These are phyloP conservation scores for Erodium texanum DNA, from an alignment of 441 rosid genomes.

Conservation along the genomic window DNA sequence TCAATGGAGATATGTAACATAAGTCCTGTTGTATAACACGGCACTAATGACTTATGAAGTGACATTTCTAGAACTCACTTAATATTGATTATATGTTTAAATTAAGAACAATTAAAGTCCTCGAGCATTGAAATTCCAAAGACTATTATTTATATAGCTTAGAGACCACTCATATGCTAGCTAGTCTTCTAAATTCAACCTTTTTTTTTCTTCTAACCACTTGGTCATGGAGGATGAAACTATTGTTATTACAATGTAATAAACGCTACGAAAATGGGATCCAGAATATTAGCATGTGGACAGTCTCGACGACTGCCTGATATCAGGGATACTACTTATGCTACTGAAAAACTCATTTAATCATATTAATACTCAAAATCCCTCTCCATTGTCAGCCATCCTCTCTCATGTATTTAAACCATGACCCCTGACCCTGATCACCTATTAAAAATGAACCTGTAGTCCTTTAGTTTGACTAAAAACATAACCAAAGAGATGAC, in stretches of 20 bases:
- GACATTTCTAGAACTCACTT: not conserved
- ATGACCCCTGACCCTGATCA: not conserved
- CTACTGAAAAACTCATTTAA: not conserved
- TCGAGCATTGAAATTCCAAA: not conserved
- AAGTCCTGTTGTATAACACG: not conserved
- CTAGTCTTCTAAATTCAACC: not conserved
- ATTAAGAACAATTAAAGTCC: not conserved
- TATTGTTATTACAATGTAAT: not conserved
- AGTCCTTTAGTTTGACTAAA: not conserved
- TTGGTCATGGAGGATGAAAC: constrained; percentile 6
- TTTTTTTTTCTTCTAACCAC: not conserved
- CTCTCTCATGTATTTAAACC: not conserved
- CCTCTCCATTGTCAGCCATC: not conserved
- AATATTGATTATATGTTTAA: not conserved
- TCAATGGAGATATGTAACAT: not conserved
- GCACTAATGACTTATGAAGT: not conserved
- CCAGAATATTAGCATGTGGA: not conserved
- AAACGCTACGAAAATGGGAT: constrained; percentile 5
- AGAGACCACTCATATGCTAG: not conserved
- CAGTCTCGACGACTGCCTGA: constrained; percentile 1
- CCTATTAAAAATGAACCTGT: not conserved
- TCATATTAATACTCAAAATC: constrained; percentile 1
- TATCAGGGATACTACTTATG: not conserved
- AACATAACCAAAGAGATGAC: not conserved
- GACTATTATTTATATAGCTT: not conserved